Evolutionary conservation across 371 early-diverging fungal genomes (phyloP).

Genomic region (Mucor circinelloides): DNA sequence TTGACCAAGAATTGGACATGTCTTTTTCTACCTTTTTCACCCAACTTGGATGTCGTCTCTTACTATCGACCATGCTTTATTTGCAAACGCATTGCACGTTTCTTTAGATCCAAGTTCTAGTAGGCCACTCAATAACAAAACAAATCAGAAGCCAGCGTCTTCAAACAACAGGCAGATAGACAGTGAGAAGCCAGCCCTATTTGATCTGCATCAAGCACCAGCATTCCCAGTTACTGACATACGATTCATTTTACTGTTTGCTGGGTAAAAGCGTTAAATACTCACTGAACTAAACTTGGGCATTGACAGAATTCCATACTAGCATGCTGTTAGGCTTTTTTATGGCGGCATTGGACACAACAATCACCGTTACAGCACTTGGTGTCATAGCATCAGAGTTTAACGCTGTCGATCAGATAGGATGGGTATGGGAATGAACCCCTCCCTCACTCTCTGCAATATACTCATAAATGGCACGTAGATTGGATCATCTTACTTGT

Average conservation of each 20-base stretch:
- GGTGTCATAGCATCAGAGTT: conserved; percentile 58
- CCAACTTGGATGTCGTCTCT: neutral
- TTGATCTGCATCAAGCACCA: neutral
- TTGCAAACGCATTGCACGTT: neutral
- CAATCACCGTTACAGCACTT: conserved; percentile 69
- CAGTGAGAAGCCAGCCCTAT: neutral
- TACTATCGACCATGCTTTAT: neutral
- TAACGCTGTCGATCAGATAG: conserved; percentile 54
- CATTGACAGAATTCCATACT: no score
- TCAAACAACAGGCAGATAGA: neutral
- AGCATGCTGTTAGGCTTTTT: conserved; percentile 56
- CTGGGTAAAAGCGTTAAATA: neutral
- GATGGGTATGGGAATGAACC: conserved; percentile 46
- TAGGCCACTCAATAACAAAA: neutral
- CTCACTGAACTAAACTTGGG: no score
- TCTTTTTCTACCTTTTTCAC: neutral
- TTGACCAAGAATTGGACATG: no score
- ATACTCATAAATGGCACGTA: neutral
- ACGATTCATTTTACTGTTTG: neutral
- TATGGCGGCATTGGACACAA: conserved; percentile 71
- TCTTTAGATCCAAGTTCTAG: neutral
- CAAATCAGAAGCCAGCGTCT: neutral
- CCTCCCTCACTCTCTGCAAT: neutral
- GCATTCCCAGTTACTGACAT: neutral
- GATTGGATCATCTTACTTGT: conserved; percentile 61